Conservation (phyloP, 2,329 filamentous ascomycete species). For the Calonectria hongkongensis region DNA sequence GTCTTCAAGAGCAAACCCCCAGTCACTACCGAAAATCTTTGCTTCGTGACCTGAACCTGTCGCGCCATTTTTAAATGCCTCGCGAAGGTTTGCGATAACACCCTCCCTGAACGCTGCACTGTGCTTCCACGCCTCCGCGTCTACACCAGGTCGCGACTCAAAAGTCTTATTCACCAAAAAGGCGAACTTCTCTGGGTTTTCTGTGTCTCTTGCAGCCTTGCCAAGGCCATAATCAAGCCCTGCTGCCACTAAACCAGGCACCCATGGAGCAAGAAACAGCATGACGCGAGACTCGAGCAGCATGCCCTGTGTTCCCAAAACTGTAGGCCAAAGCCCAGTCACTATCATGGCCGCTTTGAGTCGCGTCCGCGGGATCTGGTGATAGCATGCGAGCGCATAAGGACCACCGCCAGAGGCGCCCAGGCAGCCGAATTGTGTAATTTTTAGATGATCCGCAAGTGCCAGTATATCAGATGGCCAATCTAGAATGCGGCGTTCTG, state of each 20-base stretch:
- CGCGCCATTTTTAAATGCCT: slow-evolving; percentile 36
- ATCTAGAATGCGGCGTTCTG: slow-evolving; percentile 9
- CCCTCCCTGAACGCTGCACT: slow-evolving; percentile 29
- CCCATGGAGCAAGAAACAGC: slow-evolving; percentile 40
- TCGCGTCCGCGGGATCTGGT: slow-evolving; percentile 35
- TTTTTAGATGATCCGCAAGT: slow-evolving; percentile 51
- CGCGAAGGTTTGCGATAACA: slow-evolving; percentile 28
- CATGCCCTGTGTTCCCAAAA: slow-evolving; percentile 42
- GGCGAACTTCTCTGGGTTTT: slow-evolving; percentile 22
- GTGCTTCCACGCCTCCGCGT: slow-evolving; percentile 31
- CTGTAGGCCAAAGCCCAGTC: slow-evolving; percentile 43
- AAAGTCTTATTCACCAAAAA: slow-evolving; percentile 24
- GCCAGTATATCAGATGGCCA: slow-evolving; percentile 32
- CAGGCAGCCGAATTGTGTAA: slow-evolving; percentile 53
- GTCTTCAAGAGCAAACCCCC: slow-evolving; percentile 46
- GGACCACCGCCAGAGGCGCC: slow-evolving; percentile 57
- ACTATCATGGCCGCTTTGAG: slow-evolving; percentile 38
- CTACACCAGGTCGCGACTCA: slow-evolving; percentile 29
- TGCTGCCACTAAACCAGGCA: slow-evolving; percentile 24
- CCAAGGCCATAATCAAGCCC: slow-evolving; percentile 34
- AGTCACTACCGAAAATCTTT: slow-evolving; percentile 41
- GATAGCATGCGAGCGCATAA: slow-evolving; percentile 55
- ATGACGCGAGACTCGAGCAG: slow-evolving; percentile 37
- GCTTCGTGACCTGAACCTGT: slow-evolving; percentile 35
- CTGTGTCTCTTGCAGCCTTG: slow-evolving; percentile 35